Evolutionary conservation across 2,329 filamentous ascomycete genomes (phyloP).

Genomic region (Aspergillus ruber): DNA sequence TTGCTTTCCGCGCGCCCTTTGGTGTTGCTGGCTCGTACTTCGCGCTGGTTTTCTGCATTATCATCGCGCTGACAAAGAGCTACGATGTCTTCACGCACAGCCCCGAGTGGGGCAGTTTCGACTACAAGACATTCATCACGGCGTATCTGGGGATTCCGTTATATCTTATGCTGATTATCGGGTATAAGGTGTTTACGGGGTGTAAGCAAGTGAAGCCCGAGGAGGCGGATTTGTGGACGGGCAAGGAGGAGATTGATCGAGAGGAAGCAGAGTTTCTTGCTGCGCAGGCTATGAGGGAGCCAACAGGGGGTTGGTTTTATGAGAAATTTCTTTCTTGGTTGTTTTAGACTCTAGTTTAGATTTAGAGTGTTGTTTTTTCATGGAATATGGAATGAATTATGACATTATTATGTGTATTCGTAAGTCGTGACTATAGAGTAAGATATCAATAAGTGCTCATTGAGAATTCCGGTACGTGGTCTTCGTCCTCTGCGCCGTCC

Average conservation of each 20-base stretch:
- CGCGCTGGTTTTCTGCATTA: slow-evolving; percentile 62
- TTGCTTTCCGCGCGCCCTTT: slow-evolving; percentile 64
- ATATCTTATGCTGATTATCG: slow-evolving; percentile 63
- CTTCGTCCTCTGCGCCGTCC: not conserved
- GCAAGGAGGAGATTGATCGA: slow-evolving; percentile 66
- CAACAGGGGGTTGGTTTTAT: slow-evolving; percentile 50
- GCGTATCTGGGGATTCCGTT: slow-evolving; percentile 71
- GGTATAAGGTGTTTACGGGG: slow-evolving; percentile 56
- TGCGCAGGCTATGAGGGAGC: slow-evolving; percentile 39
- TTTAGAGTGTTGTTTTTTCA: too few relatives aligned
- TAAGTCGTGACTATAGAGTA: too few relatives aligned
- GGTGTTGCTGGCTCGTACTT: slow-evolving; percentile 63
- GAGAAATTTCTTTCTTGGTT: slow-evolving; percentile 55
- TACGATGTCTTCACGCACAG: slow-evolving; percentile 61
- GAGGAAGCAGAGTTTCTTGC: slow-evolving; percentile 66
- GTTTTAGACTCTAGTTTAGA: slow-evolving; percentile 36
- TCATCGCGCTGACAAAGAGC: slow-evolving; percentile 78
- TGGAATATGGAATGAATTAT: not conserved
- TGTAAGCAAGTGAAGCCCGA: slow-evolving; percentile 51
- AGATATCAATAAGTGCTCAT: not conserved
- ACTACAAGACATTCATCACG: slow-evolving; percentile 71
- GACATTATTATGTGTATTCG: too few relatives aligned
- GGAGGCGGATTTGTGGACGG: slow-evolving; percentile 63
- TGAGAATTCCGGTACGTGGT: not conserved
- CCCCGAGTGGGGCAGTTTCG: slow-evolving; percentile 50